These are phyloP conservation scores for Colletotrichum trifolii DNA, from an alignment of 2,329 filamentous ascomycete genomes.

Conservation along the genomic window DNA sequence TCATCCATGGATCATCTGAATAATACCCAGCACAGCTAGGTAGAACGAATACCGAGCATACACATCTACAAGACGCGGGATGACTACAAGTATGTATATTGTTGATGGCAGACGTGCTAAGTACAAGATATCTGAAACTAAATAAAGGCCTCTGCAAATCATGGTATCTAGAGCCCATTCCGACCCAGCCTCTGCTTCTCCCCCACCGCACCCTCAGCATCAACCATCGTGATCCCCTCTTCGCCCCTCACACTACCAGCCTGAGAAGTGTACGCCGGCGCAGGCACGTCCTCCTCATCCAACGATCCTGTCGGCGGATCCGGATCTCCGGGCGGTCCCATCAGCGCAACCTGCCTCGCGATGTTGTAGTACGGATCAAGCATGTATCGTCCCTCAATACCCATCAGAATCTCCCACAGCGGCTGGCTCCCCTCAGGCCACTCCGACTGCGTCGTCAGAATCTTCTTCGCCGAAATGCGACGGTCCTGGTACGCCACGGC, in stretches of 20 bases:
- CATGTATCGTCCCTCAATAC: constrained; percentile 47
- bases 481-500: constrained; percentile 78
- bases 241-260: constrained; percentile 9
- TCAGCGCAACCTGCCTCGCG: constrained; percentile 42
- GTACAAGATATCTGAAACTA: too few relatives aligned
- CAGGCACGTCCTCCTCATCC: constrained; percentile 56
- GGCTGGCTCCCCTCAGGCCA: constrained; percentile 53
- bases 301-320: constrained; percentile 44
- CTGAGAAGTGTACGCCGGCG: constrained; percentile 22
- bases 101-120: too few relatives aligned
- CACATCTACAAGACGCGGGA: too few relatives aligned
- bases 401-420: constrained; percentile 52
- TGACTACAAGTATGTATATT: too few relatives aligned
- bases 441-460: constrained; percentile 50
- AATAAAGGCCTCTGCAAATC: too few relatives aligned
- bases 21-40: too few relatives aligned
- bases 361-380: constrained; percentile 39
- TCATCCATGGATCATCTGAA: too few relatives aligned
- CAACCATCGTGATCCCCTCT: constrained; percentile 29
- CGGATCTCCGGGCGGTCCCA: constrained; percentile 38
- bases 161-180: neutral
- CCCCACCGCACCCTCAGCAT: constrained; percentile 24
- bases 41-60: too few relatives aligned
- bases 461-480: constrained; percentile 49
- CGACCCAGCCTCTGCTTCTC: constrained; percentile 29